Conservation (phyloP, 768 basidiomycete genomes). For the Suillus plorans region DNA sequence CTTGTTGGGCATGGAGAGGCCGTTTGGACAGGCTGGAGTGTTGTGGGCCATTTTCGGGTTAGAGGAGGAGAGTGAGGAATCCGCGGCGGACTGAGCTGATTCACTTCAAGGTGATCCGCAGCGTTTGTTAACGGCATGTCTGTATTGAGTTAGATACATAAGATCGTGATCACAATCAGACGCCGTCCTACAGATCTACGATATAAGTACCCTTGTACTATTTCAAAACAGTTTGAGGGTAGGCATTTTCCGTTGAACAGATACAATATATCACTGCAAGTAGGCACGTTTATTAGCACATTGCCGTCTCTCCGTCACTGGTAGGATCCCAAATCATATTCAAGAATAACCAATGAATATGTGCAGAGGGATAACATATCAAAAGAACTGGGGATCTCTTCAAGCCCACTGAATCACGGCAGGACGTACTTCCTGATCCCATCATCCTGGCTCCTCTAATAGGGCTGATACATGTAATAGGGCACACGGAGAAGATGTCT, state of each 20-base stretch:
- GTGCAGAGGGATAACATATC: no score
- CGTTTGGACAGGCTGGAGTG: slow-evolving; percentile 75
- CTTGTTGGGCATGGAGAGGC: slow-evolving; percentile 76
- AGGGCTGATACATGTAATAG: background rate
- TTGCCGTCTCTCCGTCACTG: background rate
- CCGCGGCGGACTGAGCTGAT: background rate
- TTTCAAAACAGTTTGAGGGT: background rate
- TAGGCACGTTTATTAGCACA: background rate
- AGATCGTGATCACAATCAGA: background rate
- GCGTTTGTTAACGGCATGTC: background rate
- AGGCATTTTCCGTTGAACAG: background rate
- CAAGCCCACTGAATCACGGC: background rate
- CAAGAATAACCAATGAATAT: background rate
- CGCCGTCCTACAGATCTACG: background rate
- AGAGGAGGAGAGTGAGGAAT: slow-evolving; percentile 38
- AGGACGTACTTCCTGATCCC: background rate
- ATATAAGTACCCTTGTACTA: background rate
- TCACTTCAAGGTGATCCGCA: background rate
- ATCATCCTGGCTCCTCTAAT: background rate
- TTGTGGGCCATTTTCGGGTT: slow-evolving; percentile 80
- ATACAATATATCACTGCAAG: background rate
- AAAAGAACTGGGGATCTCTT: background rate
- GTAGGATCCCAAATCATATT: background rate
- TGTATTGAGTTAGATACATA: background rate
- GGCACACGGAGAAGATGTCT: background rate